Evolutionary conservation across 495 filamentous ascomycete genomes (phyloP).

Genomic region (Bacidia rubella): DNA sequence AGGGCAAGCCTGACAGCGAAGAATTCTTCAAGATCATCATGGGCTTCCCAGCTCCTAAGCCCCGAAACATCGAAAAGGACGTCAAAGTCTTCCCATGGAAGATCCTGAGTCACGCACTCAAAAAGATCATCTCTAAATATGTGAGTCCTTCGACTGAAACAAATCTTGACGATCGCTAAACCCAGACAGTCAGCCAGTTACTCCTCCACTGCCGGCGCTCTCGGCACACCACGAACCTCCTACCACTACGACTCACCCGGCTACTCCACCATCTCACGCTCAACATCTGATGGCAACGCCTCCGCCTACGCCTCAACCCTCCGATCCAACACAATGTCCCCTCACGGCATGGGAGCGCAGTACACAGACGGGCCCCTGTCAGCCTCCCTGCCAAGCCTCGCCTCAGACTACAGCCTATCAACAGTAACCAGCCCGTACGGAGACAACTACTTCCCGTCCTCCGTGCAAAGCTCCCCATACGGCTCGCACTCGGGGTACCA

Average conservation of each 20-base stretch:
- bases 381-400: background rate
- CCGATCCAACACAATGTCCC: constrained; percentile 13
- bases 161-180: background rate
- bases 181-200: constrained; percentile 35
- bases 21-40: constrained; percentile 98
- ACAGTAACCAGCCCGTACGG: background rate
- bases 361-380: background rate
- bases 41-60: constrained; percentile 90
- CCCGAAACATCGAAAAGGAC: constrained; percentile 95
- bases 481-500: background rate
- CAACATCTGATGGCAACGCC: constrained; percentile 7
- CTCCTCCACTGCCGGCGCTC: constrained; percentile 35
- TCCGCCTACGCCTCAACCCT: constrained; percentile 13
- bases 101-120: constrained; percentile 63
- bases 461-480: background rate
- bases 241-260: constrained; percentile 31
- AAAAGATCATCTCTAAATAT: constrained; percentile 98
- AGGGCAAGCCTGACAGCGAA: constrained; percentile 79
- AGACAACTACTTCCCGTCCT: background rate
- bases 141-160: constrained; percentile 35
- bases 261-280: constrained; percentile 31
- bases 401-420: constrained; percentile 6
- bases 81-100: constrained; percentile 98
- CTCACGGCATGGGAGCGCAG: constrained; percentile 1
- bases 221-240: constrained; percentile 28